A percentile compares a stretch with the other conserved stretches of the same genome.
These are phyloP conservation scores for Mortierella sp. DNA, from an alignment of 371 early-diverging fungal genomes.

Conservation along the genomic window DNA sequence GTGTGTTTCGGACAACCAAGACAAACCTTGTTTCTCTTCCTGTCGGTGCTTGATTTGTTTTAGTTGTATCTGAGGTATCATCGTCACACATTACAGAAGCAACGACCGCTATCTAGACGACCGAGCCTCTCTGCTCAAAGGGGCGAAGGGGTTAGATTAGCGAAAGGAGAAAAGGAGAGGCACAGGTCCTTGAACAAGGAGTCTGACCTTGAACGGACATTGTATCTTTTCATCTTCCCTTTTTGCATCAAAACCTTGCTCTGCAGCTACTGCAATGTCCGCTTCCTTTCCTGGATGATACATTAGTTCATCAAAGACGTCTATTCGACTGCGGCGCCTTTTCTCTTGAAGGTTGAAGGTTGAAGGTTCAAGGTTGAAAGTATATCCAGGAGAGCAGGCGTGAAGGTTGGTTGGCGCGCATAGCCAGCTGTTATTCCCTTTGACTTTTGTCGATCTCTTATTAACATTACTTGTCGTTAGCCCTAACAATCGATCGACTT, in stretches of 20 bases:
- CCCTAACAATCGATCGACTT: too few relatives aligned
- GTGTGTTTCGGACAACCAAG: background rate
- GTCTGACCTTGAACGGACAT: slow-evolving; percentile 1
- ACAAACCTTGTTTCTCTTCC: background rate
- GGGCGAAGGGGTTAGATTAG: background rate
- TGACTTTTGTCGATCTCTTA: too few relatives aligned
- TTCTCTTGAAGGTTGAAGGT: background rate
- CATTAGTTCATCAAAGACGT: background rate
- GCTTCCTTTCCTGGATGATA: background rate
- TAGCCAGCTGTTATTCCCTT: too few relatives aligned
- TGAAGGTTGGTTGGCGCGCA: too few relatives aligned
- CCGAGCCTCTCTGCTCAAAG: background rate
- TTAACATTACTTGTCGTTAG: too few relatives aligned
- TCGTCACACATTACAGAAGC: too few relatives aligned
- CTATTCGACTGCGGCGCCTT: background rate
- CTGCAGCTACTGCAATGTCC: background rate
- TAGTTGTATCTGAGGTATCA: too few relatives aligned
- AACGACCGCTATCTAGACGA: background rate
- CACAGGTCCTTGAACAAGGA: background rate
- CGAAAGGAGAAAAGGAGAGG: background rate
- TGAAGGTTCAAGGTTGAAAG: background rate
- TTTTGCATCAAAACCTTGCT: background rate
- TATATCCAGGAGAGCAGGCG: background rate
- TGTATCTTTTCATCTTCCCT: background rate
- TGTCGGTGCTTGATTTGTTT: background rate